Evolutionary conservation across 768 basidiomycete genomes (phyloP).

Genomic region (Russula earlei): DNA sequence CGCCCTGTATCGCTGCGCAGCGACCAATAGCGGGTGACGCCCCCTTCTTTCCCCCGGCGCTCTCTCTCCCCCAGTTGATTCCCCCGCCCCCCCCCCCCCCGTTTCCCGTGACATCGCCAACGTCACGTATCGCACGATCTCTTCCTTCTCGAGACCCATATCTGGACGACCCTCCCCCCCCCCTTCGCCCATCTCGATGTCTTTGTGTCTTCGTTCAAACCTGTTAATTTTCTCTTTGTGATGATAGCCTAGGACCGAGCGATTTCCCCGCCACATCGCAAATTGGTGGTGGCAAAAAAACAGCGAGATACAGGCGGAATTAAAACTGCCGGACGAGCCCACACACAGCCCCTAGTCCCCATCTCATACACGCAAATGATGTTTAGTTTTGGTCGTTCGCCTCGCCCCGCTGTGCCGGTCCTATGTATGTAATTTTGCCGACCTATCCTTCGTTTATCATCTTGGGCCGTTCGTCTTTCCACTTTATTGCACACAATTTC

Average conservation of each 20-base stretch:
- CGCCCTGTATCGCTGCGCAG: constrained; percentile 10
- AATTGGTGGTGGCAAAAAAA: neutral
- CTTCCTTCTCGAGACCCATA: neutral
- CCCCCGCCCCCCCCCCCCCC: neutral
- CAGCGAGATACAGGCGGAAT: neutral
- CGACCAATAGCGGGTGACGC: neutral
- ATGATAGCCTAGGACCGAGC: neutral
- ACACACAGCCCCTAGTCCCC: neutral
- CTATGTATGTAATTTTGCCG: constrained; percentile 1
- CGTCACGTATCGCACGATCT: neutral
- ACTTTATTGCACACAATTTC: neutral
- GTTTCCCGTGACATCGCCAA: neutral
- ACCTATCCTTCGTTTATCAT: neutral
- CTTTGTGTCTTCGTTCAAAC: neutral
- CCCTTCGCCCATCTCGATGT: neutral
- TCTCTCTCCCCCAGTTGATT: neutral
- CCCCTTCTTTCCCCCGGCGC: neutral
- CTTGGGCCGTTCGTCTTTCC: neutral
- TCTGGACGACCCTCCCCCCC: neutral
- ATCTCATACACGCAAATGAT: neutral
- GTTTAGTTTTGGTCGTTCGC: neutral
- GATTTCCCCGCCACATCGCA: neutral
- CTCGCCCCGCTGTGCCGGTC: neutral
- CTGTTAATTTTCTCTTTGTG: neutral
- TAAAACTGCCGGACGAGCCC: neutral